Conservation (phyloP, 164 flowering plant species). For the Echeveria elegans region DNA sequence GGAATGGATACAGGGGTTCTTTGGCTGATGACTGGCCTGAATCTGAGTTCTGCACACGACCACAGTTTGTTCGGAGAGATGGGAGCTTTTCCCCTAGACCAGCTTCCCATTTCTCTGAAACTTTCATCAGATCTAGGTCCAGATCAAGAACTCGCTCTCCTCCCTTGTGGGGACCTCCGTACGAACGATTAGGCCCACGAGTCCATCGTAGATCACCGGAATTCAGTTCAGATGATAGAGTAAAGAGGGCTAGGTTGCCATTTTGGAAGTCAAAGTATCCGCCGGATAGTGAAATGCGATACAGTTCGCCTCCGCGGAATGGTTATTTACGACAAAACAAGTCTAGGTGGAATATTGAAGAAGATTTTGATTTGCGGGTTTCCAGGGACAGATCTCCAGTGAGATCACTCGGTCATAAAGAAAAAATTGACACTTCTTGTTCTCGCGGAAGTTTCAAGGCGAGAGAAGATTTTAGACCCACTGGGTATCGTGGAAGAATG, state of each 20-base stretch:
- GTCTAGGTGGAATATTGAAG: conserved; percentile 20
- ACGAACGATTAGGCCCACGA: conserved; percentile 16
- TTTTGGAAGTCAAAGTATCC: conserved; percentile 19
- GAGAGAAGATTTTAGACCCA: conserved; percentile 16
- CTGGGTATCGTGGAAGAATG: conserved; percentile 14
- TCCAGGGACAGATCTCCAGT: conserved; percentile 24
- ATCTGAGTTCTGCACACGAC: conserved; percentile 14
- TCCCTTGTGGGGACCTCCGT: conserved; percentile 6
- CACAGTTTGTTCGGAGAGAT: conserved; percentile 18
- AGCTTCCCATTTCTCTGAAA: conserved; percentile 11
- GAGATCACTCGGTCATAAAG: conserved; percentile 17
- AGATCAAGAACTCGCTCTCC: conserved; percentile 29
- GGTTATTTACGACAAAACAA: conserved; percentile 18
- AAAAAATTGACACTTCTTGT: conserved; percentile 15
- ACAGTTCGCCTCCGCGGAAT: conserved; percentile 17
- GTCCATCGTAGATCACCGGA: conserved; percentile 19
- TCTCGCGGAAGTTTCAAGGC: conserved; percentile 16
- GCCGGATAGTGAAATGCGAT: conserved; percentile 16
- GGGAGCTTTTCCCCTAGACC: conserved; percentile 24
- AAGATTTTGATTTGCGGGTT: conserved; percentile 10
- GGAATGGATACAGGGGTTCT: conserved; percentile 16
- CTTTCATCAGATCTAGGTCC: conserved; percentile 20
- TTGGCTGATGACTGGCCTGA: conserved; percentile 17
- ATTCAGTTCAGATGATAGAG: conserved; percentile 18
- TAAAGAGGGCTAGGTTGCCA: conserved; percentile 23